Evolutionary conservation across 257 asterid genomes (phyloP).

Genomic region (Plantago ovata): DNA sequence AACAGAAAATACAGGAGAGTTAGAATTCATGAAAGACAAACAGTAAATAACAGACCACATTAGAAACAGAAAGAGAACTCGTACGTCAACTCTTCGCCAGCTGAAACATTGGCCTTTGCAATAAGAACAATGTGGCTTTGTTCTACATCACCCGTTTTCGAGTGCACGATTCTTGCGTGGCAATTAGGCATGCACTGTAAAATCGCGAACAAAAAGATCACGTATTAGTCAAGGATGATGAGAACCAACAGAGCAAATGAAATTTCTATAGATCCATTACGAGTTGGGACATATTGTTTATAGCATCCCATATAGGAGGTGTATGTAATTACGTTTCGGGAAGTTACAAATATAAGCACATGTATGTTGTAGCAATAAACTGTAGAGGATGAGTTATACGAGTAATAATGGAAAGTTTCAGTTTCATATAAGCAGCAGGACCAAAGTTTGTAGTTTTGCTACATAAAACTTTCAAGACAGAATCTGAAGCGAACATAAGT

Average conservation of each 20-base stretch:
- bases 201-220: constrained; percentile 10
- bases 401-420: too few species aligned
- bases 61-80: constrained; percentile 19
- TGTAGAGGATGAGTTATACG: too few species aligned
- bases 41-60: background rate
- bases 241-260: background rate
- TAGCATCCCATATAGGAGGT: too few species aligned
- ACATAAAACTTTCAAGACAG: background rate
- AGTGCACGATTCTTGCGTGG: constrained; percentile 84
- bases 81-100: constrained; percentile 90
- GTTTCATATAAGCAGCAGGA: too few species aligned
- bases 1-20: constrained; percentile 10
- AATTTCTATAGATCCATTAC: background rate
- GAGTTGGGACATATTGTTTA: too few species aligned
- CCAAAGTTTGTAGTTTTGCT: too few species aligned
- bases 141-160: constrained; percentile 56
- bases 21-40: background rate
- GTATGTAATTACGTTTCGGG: too few species aligned
- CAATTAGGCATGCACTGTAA: constrained; percentile 96
- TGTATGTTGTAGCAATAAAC: too few species aligned
- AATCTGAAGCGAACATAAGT: constrained; percentile 3
- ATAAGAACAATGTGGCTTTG: constrained; percentile 84
- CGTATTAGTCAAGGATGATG: too few species aligned
- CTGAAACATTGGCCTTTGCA: constrained; percentile 70
- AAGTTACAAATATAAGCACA: too few species aligned